Conservation (phyloP, 352 stramenopile species). For the Phytophthora sp. region DNA sequence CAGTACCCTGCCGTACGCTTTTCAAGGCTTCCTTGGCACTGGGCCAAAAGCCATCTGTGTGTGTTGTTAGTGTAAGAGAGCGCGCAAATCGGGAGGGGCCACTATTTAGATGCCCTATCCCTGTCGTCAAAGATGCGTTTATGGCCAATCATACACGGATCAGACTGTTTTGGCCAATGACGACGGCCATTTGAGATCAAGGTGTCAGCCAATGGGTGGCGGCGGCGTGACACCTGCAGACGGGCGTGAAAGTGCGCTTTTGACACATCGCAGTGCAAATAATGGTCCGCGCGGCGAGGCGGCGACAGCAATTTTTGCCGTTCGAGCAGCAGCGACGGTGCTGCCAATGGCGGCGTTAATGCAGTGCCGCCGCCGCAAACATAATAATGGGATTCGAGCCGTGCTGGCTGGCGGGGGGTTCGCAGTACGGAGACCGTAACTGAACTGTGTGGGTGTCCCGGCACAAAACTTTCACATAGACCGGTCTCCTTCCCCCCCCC, state of each 20-base stretch:
- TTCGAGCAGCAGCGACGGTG: slow-evolving; percentile 1
- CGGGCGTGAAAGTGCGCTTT: slow-evolving; percentile 11
- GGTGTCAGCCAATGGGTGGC: slow-evolving; percentile 20
- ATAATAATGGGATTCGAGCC: background rate
- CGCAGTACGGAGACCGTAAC: slow-evolving; percentile 13
- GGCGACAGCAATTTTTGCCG: slow-evolving; percentile 19
- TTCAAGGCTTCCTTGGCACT: slow-evolving; percentile 26
- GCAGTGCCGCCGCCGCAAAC: background rate
- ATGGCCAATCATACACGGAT: background rate
- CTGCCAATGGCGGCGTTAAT: background rate
- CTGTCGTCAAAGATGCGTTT: slow-evolving; percentile 13
- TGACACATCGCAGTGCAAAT: slow-evolving; percentile 29
- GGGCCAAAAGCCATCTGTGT: slow-evolving; percentile 22
- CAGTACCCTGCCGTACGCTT: background rate
- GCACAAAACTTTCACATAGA: slow-evolving; percentile 27
- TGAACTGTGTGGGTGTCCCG: slow-evolving; percentile 20
- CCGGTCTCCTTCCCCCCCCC: slow-evolving; percentile 14
- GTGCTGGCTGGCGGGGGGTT: slow-evolving; percentile 1
- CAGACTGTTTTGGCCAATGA: slow-evolving; percentile 12
- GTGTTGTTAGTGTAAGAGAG: slow-evolving; percentile 32
- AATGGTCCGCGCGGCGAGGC: slow-evolving; percentile 16
- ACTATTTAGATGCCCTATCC: slow-evolving; percentile 17
- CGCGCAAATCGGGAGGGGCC: background rate
- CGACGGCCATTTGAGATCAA: background rate
- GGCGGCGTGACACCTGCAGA: slow-evolving; percentile 12